Evolutionary conservation across 768 basidiomycete species (phyloP).

Genomic region (Cyclocybe aegerita): DNA sequence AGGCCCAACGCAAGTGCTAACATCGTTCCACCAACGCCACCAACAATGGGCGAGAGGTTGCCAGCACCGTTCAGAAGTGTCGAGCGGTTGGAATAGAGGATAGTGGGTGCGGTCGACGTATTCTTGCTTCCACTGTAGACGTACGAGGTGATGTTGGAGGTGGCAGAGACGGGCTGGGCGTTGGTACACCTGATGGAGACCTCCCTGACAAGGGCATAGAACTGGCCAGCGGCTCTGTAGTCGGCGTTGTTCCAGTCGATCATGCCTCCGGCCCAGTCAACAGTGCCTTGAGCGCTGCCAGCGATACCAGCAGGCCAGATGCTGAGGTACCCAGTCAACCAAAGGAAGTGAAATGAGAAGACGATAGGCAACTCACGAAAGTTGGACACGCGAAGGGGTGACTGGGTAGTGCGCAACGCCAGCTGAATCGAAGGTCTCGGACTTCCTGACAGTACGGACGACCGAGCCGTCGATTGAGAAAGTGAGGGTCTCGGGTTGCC

Average conservation of each 20-base stretch:
- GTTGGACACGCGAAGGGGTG: constrained; percentile 79
- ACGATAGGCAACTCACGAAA: constrained; percentile 51
- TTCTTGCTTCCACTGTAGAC: constrained; percentile 52
- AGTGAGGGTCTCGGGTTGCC: constrained; percentile 66
- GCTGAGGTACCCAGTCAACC: constrained; percentile 28
- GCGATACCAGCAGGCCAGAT: constrained; percentile 84
- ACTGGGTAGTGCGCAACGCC: constrained; percentile 67
- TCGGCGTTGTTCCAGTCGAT: constrained; percentile 83
- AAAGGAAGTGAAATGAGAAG: not conserved
- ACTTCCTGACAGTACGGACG: constrained; percentile 66
- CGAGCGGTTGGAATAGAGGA: constrained; percentile 59
- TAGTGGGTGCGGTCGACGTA: constrained; percentile 48
- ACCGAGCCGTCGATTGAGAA: constrained; percentile 71
- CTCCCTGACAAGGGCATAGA: constrained; percentile 62
- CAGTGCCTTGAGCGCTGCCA: constrained; percentile 59
- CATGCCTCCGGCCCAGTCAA: constrained; percentile 80
- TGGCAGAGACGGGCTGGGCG: constrained; percentile 37
- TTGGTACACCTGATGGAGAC: constrained; percentile 67
- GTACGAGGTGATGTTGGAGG: constrained; percentile 57
- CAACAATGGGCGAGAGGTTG: constrained; percentile 16
- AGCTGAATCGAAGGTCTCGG: constrained; percentile 53
- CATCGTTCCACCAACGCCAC: constrained; percentile 15
- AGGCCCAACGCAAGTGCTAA: constrained; percentile 24
- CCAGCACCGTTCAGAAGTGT: constrained; percentile 51
- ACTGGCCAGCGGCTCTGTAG: constrained; percentile 72